A percentile compares a stretch with the other conserved stretches of the same genome.
Conservation (phyloP, 306 rosid genomes). For the Quercus wislizeni region DNA sequence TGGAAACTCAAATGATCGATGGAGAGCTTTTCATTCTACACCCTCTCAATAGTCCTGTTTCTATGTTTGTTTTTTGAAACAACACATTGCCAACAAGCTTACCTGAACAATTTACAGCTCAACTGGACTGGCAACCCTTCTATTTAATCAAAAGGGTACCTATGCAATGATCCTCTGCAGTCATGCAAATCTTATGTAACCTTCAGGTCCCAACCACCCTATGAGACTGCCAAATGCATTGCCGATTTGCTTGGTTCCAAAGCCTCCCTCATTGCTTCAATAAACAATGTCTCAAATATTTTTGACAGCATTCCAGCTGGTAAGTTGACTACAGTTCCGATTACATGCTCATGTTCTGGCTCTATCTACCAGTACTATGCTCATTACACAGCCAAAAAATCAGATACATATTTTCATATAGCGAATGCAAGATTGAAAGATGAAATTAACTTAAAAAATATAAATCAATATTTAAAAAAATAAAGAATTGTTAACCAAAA, state of each 20-base stretch:
- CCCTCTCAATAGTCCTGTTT: constrained; percentile 16
- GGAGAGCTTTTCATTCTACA: constrained; percentile 17
- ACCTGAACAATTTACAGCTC: constrained; percentile 26
- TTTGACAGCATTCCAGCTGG: constrained; percentile 25
- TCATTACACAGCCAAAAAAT: constrained; percentile 13
- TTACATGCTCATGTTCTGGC: constrained; percentile 48
- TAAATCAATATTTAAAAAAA: no score
- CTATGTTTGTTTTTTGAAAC: constrained; percentile 19
- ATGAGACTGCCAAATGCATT: constrained; percentile 32
- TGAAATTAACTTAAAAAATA: no score
- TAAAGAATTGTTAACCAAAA: no score
- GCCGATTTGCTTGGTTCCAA: constrained; percentile 47
- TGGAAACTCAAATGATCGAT: constrained; percentile 8
- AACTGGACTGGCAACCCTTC: constrained; percentile 32
- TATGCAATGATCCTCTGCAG: constrained; percentile 30
- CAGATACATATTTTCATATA: constrained; percentile 26
- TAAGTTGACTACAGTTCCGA: constrained; percentile 42
- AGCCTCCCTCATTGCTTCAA: constrained; percentile 40
- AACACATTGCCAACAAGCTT: constrained; percentile 42
- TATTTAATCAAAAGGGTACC: constrained; percentile 38
- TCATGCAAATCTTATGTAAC: constrained; percentile 48
- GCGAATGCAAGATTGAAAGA: constrained; percentile 6
- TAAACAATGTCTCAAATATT: constrained; percentile 33
- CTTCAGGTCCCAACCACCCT: constrained; percentile 35
- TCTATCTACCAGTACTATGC: constrained; percentile 45